Evolutionary conservation across 2,329 filamentous ascomycete genomes (phyloP), one percentile per base, ranked within the genome.

Genomic region (Colletotrichum lini): DNA sequence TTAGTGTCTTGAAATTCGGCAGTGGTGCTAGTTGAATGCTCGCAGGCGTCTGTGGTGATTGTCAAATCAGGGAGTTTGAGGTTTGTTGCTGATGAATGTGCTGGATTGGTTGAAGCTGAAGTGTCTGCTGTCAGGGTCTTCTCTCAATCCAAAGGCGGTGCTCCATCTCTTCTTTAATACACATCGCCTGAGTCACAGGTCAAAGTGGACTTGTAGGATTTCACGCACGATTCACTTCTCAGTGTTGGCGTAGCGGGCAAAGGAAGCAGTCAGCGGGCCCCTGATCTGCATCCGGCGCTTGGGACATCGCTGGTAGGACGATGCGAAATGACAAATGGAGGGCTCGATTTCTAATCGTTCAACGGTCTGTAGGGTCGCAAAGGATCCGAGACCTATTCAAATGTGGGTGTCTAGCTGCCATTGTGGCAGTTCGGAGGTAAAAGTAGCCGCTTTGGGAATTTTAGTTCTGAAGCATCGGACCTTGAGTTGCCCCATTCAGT

Each of bases 271-370:
- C 1, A 7, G 30, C 7, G 30, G 26, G 30, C 6, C 30, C 30
- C 5, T 30, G 30, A 30, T 30, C 21, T 21, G 57, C 57, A 59
- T 59, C 21, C 40, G 42, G 12, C n/a, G 57, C 40, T n/a, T 16
- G 7, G 16, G 16, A 26, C 57, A n/a, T 35, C 23, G 8, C 23
- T 15, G 21, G 45, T 12, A 23, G 40, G 16, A 10, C 23, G 23
- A 21, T 45, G 23, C 30, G 5, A 30, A 47, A 18, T 62, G n/a
- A 62, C 59, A 42, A 62, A 62, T 52, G 35, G 35, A 21, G 59
- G 9, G 45, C n/a, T 38, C 35, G 47, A 62, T 62, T 62, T 18
- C 21, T 62, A 52, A 59, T 40, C 42, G 40, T 47, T 12, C 40
- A 26, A 3, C 23, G 42, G 26, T 23, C 2, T 16, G 42, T 26